A percentile compares a stretch with the other conserved stretches of the same genome.
Conservation (phyloP, 2,329 filamentous ascomycete genomes). For the Colletotrichum liaoningense region DNA sequence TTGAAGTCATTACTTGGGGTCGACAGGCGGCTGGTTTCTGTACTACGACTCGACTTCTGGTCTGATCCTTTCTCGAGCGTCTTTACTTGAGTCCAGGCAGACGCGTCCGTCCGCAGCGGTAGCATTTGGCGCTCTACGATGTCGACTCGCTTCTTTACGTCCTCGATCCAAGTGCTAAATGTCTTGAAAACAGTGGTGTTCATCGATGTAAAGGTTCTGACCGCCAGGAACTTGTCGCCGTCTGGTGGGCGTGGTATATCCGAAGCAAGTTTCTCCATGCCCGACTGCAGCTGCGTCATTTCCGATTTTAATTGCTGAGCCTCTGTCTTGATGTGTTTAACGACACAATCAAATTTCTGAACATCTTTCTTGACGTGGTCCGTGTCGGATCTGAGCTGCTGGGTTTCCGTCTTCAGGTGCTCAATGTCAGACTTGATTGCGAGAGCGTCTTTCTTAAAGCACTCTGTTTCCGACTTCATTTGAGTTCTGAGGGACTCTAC, state of each 20-base stretch:
- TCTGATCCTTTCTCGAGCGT: not conserved
- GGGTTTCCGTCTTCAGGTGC: not conserved
- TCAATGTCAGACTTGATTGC: not conserved
- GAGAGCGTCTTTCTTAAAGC: not conserved
- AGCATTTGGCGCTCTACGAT: slow-evolving; percentile 2
- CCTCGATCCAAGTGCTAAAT: slow-evolving; percentile 13
- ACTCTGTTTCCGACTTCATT: not conserved
- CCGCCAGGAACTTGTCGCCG: slow-evolving; percentile 11
- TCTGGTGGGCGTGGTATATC: not conserved
- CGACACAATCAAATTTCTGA: not conserved
- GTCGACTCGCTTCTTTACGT: not conserved
- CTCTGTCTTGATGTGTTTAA: not conserved
- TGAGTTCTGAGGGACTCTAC: not conserved
- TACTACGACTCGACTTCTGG: not conserved
- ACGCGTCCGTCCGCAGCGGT: not conserved
- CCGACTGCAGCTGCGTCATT: not conserved
- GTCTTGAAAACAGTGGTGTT: not conserved
- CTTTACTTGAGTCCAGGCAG: not conserved
- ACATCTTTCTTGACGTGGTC: not conserved
- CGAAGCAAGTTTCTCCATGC: not conserved
- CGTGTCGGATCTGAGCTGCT: not conserved
- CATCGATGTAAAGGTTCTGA: not conserved
- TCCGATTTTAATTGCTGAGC: not conserved
- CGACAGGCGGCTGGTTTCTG: not conserved
- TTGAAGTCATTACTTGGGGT: not conserved